Percentiles rank a stretch among this genome's conserved stretches.
phyloP scores from a whole-genome alignment of 345 rosid species.

The Melastoma malabathricum region DNA sequence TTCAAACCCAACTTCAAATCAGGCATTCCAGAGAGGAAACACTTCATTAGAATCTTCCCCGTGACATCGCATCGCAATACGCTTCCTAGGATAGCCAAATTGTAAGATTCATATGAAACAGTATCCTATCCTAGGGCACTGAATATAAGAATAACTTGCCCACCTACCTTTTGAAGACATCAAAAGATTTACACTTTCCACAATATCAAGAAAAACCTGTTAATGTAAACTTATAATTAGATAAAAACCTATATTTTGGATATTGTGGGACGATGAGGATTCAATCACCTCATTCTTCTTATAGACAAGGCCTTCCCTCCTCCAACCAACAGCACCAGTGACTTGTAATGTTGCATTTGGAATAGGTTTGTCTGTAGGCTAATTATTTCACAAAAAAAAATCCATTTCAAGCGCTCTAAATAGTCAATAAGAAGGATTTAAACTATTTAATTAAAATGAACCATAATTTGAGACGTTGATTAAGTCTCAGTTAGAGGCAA shows the following conservation, averaged over 20 bases:
- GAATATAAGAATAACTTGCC: constrained; percentile 5
- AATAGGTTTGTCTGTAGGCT: constrained; percentile 82
- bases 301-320: constrained; percentile 93
- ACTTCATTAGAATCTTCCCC: constrained; percentile 95
- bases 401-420: constrained; percentile 1
- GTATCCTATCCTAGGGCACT: constrained; percentile 1
- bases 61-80: constrained; percentile 96
- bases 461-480: too few relatives aligned
- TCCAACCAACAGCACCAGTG: constrained; percentile 99
- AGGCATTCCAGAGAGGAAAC: constrained; percentile 99
- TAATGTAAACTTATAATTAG: constrained; percentile 8
- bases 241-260: constrained; percentile 3
- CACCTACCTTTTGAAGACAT: constrained; percentile 91
- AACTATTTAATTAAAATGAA: too few relatives aligned
- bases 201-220: constrained; percentile 96
- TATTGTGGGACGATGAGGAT: constrained; percentile 3
- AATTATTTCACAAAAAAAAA: constrained; percentile 9
- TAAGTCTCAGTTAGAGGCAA: too few relatives aligned
- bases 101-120: constrained; percentile 6
- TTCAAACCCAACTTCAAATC: constrained; percentile 97
- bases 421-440: constrained; percentile 1
- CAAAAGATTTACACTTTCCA: constrained; percentile 95
- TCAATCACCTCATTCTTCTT: constrained; percentile 86
- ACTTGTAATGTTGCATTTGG: constrained; percentile 99
- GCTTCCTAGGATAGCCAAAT: constrained; percentile 42